Base-by-base conservation (phyloP, 1,139 yeast species). In the Geotrichum macrosporum region DNA sequence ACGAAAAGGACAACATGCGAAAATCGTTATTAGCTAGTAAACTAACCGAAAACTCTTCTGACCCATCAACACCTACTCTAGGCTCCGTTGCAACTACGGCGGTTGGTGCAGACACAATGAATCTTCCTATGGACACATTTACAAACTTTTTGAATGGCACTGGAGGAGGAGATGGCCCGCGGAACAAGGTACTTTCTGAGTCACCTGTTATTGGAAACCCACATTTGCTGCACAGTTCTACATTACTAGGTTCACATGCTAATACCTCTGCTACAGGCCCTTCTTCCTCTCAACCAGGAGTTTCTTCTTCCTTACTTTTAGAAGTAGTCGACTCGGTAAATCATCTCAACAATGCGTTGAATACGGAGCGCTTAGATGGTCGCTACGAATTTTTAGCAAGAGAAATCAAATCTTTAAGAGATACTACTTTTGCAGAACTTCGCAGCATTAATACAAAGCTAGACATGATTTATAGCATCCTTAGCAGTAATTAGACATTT, bases 261-360 rank as follows among this genome's bases (percentile, higher is more conserved):
- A 5, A 16, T 10, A 9, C 31, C 4, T 10, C 41, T 9, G 27
- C 15, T 8, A 20, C 41, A 15, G n/a, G n/a, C n/a, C n/a, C n/a
- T n/a, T n/a, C n/a, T n/a, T n/a, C n/a, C n/a, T n/a, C n/a, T n/a
- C n/a, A n/a, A n/a, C n/a, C n/a, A n/a, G n/a, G n/a, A n/a, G n/a
- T n/a, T n/a, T n/a, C n/a, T n/a, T n/a, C n/a, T n/a, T n/a, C n/a
- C n/a, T 15, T 27, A 13, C 32, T 37, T 12, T 12, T 18, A n/a
- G 41, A 37, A 5, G 12, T 37, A n/a, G 16, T 27, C 24, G 41
- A 37, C 15, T 37, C 41, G 6, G n/a, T 37, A 6, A 37, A 37
- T 21, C 41, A 37, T 13, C 22, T 37, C 4, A 32, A 37, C 26
- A 27, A 6, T 15, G 16, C 41, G 5, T 9, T 37, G 5, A n/a